Evolutionary conservation across 805 yeast species (phyloP), one percentile per base, ranked within the genome.

Genomic region (Candida morakotiae): DNA sequence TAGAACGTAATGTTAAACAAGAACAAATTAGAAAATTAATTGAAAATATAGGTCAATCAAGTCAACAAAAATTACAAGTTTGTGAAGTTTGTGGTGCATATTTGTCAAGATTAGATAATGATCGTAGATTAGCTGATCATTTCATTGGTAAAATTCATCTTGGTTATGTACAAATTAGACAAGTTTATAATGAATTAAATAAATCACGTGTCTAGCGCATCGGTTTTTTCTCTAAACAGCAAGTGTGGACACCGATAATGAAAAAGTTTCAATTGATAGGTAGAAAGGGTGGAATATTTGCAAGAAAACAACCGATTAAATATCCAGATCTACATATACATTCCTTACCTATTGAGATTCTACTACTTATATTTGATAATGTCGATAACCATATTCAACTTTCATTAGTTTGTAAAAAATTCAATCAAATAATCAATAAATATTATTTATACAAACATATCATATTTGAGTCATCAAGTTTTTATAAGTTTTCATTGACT

Each of bases 1-100:
- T 62, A 26, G 71, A 75, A 45, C 64, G 88, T 46, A 75, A 70
- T 20, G 53, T 55, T 14, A 61, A 79, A 13, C 77, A 81, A 1
- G 75, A 73, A 36, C 73, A 71, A 34, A 79, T 83, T 3, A 62
- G 83, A 28, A 70, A 66, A 18, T 60, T 83, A 5, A 73, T 81
- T 10, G 95, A 86, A 40, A 80, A 77, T 51, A 70, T 83, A 6
- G 93, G 94, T 2, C 91, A 86, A 48, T 75, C 88, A 9, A 87
- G 93, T 1, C 95, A 85, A 52, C 97, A 89, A 51, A 86, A 87
- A 56, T 67, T 89, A 31, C 96, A 88, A 57, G 95, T 87, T 1
- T 89, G 98, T 60, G 84, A 78, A 45, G 79, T 78, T 1, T 89
- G 98, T 61, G 96, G 95, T 1, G 95, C 95, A 0, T 87, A 83